A percentile compares a stretch with the other conserved stretches of the same genome.
These are phyloP conservation scores for Candida nonsorbophila DNA, from an alignment of 805 yeast genomes.

Conservation along the genomic window DNA sequence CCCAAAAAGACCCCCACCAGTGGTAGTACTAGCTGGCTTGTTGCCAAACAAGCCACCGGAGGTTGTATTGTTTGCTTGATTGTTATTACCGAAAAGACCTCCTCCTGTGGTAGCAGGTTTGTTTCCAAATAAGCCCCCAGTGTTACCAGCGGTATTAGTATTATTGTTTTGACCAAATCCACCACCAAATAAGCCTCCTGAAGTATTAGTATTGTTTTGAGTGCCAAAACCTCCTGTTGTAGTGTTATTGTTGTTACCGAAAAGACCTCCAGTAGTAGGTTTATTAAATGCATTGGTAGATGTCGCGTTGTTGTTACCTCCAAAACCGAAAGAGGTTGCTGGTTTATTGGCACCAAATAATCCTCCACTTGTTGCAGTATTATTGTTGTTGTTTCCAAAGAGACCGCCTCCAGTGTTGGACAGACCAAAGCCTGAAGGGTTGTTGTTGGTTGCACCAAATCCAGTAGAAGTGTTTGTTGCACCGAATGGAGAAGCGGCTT, in stretches of 20 bases:
- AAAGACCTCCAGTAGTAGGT: slow-evolving; percentile 19
- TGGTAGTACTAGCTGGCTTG: slow-evolving; percentile 4
- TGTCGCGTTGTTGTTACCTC: slow-evolving; percentile 8
- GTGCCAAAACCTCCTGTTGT: slow-evolving; percentile 16
- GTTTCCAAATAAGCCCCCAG: slow-evolving; percentile 15
- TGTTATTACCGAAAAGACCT: slow-evolving; percentile 10
- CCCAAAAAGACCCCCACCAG: slow-evolving; percentile 23
- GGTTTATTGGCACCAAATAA: slow-evolving; percentile 25
- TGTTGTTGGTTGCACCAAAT: slow-evolving; percentile 23
- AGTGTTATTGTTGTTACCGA: slow-evolving; percentile 15
- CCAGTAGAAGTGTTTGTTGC: slow-evolving; percentile 15
- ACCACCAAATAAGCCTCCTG: slow-evolving; percentile 44
- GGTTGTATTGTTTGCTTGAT: slow-evolving; percentile 7
- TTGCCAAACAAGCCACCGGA: slow-evolving; percentile 15
- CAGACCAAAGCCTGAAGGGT: too few species aligned
- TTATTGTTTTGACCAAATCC: slow-evolving; percentile 15
- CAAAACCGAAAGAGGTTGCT: slow-evolving; percentile 13
- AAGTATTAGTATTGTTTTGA: slow-evolving; percentile 16
- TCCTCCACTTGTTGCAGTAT: slow-evolving; percentile 14
- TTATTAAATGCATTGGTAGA: slow-evolving; percentile 18
- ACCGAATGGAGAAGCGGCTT: slow-evolving; percentile 26
- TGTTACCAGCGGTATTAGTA: slow-evolving; percentile 11
- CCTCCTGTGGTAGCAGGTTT: slow-evolving; percentile 11
- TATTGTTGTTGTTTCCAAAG: slow-evolving; percentile 9
- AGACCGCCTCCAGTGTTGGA: slow-evolving; percentile 12